Evolutionary conservation across 495 filamentous ascomycete species (phyloP).

Genomic region (Usnea hakonensis): DNA sequence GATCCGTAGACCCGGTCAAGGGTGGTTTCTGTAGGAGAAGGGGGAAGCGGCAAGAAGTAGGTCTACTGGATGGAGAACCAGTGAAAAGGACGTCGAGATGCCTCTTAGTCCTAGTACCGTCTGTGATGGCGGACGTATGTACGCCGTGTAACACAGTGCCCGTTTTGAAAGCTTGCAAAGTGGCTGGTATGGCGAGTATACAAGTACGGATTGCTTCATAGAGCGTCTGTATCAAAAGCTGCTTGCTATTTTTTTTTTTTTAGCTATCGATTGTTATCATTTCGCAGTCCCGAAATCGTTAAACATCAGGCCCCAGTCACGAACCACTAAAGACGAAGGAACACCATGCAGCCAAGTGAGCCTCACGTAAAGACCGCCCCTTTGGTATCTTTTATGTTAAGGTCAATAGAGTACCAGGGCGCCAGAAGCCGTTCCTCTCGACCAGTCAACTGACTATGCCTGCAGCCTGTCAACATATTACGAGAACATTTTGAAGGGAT

Average conservation of each 20-base stretch:
- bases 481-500: slow-evolving; percentile 20
- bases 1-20: too few species aligned
- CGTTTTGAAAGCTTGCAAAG: not conserved
- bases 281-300: not conserved
- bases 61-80: too few species aligned
- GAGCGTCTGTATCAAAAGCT: not conserved
- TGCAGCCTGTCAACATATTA: not conserved
- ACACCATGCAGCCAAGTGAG: not conserved
- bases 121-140: too few species aligned
- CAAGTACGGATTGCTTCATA: not conserved
- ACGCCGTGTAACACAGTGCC: too few species aligned
- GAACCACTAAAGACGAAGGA: not conserved
- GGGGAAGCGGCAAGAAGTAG: too few species aligned
- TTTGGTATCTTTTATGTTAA: not conserved
- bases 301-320: not conserved
- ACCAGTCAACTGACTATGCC: not conserved
- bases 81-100: too few species aligned
- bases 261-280: not conserved
- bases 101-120: too few species aligned
- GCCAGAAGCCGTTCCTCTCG: not conserved
- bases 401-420: not conserved
- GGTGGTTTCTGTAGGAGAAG: too few species aligned
- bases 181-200: not conserved
- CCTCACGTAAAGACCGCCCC: not conserved
- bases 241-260: not conserved